phyloP scores from a whole-genome alignment of 1,284 basidiomycete genomes.

The Afroboletus lepidellus region DNA sequence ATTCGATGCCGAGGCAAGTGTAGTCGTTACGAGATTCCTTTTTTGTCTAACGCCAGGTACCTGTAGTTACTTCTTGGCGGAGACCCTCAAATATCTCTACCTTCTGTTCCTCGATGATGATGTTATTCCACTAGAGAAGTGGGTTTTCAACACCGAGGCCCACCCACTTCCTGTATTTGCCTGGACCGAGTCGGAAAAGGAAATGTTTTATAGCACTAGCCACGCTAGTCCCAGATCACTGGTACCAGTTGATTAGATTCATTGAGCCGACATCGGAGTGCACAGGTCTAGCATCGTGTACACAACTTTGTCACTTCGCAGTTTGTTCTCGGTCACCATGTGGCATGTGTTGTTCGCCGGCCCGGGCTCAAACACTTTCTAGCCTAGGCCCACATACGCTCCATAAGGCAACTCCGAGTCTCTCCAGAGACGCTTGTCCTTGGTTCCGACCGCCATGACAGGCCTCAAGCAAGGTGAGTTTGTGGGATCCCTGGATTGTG shows the following conservation, averaged over 20 bases:
- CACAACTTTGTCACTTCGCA: background rate
- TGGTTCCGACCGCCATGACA: constrained; percentile 32
- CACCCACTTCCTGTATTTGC: constrained; percentile 76
- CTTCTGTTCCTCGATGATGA: constrained; percentile 60
- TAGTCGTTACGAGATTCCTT: background rate
- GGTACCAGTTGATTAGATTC: background rate
- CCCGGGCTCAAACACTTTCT: background rate
- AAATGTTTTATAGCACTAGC: constrained; percentile 37
- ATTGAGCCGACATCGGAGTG: too few relatives aligned
- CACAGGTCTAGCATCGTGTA: background rate
- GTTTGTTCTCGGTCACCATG: background rate
- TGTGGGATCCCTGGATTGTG: constrained; percentile 88
- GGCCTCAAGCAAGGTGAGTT: constrained; percentile 66
- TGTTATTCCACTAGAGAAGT: constrained; percentile 62
- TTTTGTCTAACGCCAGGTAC: constrained; percentile 43
- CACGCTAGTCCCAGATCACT: background rate
- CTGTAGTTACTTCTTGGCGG: constrained; percentile 73
- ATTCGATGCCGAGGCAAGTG: constrained; percentile 69
- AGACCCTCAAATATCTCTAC: constrained; percentile 72
- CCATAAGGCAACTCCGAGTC: constrained; percentile 16
- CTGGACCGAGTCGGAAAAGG: constrained; percentile 54
- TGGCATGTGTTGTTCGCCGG: background rate
- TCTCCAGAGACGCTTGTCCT: background rate
- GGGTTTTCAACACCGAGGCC: constrained; percentile 87
- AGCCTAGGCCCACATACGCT: background rate